Evolutionary conservation across 2,329 filamentous ascomycete genomes (phyloP).

Genomic region (Aspergillus luchuensis): DNA sequence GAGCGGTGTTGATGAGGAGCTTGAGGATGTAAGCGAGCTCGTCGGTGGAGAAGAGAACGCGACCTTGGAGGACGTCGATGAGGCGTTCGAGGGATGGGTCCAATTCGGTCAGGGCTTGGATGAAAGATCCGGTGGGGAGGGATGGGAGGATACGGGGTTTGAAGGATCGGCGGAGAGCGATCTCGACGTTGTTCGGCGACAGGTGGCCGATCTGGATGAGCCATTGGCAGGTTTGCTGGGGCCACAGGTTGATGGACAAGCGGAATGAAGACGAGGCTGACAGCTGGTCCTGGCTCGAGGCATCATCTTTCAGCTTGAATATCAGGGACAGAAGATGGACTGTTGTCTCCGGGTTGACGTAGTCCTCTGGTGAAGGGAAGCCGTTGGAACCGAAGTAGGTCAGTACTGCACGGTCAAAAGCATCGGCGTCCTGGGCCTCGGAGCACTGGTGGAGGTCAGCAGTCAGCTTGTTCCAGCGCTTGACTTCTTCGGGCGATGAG

Average conservation of each 20-base stretch:
- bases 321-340: conserved; percentile 44
- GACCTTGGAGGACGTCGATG: conserved; percentile 39
- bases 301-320: conserved; percentile 33
- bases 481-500: conserved; percentile 32
- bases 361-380: conserved; percentile 28
- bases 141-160: conserved; percentile 39
- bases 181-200: conserved; percentile 42
- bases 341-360: conserved; percentile 40
- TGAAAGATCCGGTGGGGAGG: conserved; percentile 42
- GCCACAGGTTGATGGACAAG: conserved; percentile 40
- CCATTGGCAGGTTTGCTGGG: conserved; percentile 44
- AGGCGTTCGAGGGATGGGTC: conserved; percentile 44
- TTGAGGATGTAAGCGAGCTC: conserved; percentile 46
- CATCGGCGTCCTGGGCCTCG: conserved; percentile 28
- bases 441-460: conserved; percentile 31
- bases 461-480: conserved; percentile 39
- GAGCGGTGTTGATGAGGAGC: conserved; percentile 42
- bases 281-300: conserved; percentile 23
- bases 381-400: conserved; percentile 31
- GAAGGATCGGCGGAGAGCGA: conserved; percentile 39
- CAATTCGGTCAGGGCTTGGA: conserved; percentile 42
- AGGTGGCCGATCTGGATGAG: conserved; percentile 44
- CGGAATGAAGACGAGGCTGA: conserved; percentile 30
- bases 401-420: conserved; percentile 40
- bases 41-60: conserved; percentile 37